Base-by-base conservation (phyloP, 306 rosid species). In the Acacia acuminata region DNA sequence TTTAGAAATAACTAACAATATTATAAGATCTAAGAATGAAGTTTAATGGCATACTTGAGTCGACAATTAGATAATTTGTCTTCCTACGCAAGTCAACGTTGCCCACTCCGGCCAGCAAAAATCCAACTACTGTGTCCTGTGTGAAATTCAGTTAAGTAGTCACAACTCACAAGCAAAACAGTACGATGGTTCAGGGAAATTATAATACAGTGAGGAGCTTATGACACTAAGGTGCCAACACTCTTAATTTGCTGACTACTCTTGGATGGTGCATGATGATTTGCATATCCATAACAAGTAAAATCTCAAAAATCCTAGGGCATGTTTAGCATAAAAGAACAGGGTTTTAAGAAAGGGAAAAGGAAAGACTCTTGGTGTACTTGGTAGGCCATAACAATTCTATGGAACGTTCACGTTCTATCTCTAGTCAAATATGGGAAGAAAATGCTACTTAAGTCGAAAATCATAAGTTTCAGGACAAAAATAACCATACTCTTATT, bases 51-150 rank as follows among this genome's bases (percentile, higher is more conserved):
- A 10, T 94, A 96, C n/a, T n/a, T n/a, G 97, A 91, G 86, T 96
- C 99, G 50, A 96, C 97, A 44, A 91, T 91, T 45, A 94, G 98
- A 27, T 56, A 56, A 56, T 56, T 56, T n/a, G 64, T 56, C 64
- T 56, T 56, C 64, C 64, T 56, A 56, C 64, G 64, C 27, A 56
- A 20, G 64, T 56, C 64, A 56, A 56, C 64, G 10, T 56, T 56
- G 64, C 64, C 99, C 78, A 96, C 99, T 83, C 99, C 98, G 71
- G 97, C 99, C 77, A 96, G 86, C 86, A 96, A 92, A 86, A 96
- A 94, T 79, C 99, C 97, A 77, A 93, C 94, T 53, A 96, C 83
- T 8, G 99, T 96, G 82, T 94, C 99, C 99, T 96, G 86, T 66
- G 85, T 7, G 40, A 78, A 66, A 70, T 42, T 70, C 74, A 81